These are phyloP conservation scores for Fusarium scirpi DNA, from an alignment of 2,329 filamentous ascomycete species.

Conservation along the genomic window DNA sequence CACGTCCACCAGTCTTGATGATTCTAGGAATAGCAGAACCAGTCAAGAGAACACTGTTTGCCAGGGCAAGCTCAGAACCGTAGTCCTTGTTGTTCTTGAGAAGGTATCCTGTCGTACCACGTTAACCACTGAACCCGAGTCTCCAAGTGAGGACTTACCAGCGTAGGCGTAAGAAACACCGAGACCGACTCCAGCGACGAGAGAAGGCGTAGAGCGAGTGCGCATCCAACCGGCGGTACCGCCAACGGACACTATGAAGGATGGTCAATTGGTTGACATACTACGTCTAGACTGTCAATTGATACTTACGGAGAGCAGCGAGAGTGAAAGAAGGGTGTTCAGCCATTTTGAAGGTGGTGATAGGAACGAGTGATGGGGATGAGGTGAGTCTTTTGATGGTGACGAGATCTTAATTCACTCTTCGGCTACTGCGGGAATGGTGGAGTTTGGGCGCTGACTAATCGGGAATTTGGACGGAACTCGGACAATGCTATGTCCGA, in stretches of 20 bases:
- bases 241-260: conserved; percentile 39
- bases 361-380: neutral
- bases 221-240: conserved; percentile 44
- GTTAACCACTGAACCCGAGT: too few relatives aligned
- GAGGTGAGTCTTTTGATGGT: neutral
- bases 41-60: conserved; percentile 54
- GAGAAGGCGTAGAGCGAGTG: conserved; percentile 45
- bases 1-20: conserved; percentile 54
- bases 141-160: conserved; percentile 20
- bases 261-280: neutral
- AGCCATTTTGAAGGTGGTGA: conserved; percentile 47
- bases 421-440: conserved; percentile 5
- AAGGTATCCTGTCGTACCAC: conserved; percentile 45
- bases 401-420: neutral
- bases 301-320: conserved; percentile 52
- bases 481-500: neutral
- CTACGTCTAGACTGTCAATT: fast-evolving
- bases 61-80: conserved; percentile 56
- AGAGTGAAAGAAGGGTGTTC: conserved; percentile 58
- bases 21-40: conserved; percentile 55
- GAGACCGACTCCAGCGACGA: conserved; percentile 44
- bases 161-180: conserved; percentile 45
- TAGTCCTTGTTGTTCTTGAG: conserved; percentile 58
- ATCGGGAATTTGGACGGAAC: neutral
- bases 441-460: neutral